Conservation (phyloP, 1,284 basidiomycete species). For the Schizopora paradoxa region DNA sequence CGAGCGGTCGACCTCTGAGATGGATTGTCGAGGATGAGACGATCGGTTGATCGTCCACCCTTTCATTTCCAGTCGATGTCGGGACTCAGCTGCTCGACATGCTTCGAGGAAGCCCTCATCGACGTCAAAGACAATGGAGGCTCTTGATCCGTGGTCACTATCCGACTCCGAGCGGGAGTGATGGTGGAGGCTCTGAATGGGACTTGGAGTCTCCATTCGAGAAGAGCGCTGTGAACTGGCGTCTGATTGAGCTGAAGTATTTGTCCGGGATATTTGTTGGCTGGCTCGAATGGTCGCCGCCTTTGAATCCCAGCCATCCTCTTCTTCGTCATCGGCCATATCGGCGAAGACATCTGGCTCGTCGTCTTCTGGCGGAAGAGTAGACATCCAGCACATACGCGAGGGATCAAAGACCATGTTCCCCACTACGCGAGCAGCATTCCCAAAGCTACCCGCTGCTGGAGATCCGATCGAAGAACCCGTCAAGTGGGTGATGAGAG, state of each 20-base stretch:
- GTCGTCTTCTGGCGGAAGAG: slow-evolving; percentile 79
- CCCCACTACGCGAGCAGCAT: slow-evolving; percentile 81
- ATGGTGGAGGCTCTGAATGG: slow-evolving; percentile 47
- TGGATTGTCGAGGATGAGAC: slow-evolving; percentile 35
- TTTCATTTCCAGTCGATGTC: slow-evolving; percentile 77
- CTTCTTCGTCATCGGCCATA: slow-evolving; percentile 80
- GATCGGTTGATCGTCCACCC: slow-evolving; percentile 62
- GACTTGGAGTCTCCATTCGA: slow-evolving; percentile 44
- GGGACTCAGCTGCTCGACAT: slow-evolving; percentile 71
- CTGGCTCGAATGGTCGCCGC: slow-evolving; percentile 73
- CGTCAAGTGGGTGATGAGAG: slow-evolving; percentile 88
- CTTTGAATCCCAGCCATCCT: slow-evolving; percentile 62
- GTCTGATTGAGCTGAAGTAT: slow-evolving; percentile 31
- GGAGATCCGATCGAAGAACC: slow-evolving; percentile 72
- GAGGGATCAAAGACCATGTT: slow-evolving; percentile 96
- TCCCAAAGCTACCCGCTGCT: slow-evolving; percentile 71
- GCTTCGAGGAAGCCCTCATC: slow-evolving; percentile 66
- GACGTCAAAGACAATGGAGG: slow-evolving; percentile 67
- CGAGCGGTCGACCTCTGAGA: slow-evolving; percentile 48
- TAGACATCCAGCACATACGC: slow-evolving; percentile 92
- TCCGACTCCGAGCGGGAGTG: slow-evolving; percentile 55
- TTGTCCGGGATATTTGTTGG: slow-evolving; percentile 34
- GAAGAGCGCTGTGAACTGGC: slow-evolving; percentile 32
- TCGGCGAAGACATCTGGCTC: slow-evolving; percentile 91
- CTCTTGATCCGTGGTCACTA: slow-evolving; percentile 70